Base-by-base conservation (phyloP, 768 basidiomycete genomes). In the Chalciporus pseudorubinellus region DNA sequence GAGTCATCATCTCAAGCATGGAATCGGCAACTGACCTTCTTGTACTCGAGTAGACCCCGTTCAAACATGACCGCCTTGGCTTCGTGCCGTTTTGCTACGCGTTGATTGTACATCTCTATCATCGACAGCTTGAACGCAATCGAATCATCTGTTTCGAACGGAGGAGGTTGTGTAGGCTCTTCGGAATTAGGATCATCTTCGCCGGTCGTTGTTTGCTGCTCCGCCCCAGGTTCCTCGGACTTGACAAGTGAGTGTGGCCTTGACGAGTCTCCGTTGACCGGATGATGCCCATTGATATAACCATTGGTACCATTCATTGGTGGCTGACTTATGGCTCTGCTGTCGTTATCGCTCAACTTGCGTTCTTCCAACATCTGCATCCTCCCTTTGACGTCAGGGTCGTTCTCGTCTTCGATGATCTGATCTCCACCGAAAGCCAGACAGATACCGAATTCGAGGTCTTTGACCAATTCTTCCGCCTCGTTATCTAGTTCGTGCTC, bases 401-500 rank as follows among this genome's bases (percentile, higher is more conserved):
- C 92, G 55, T 85, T 82, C 55, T 85, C 85, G 58, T 91, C 92
- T 57, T 92, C 89, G 3, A 77, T 72, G 48, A 87, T 84, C 58
- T 86, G 75, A 61, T 91, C 90, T 2, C 95, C 97, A 1, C 89
- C 94, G 64, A 83, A 95, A 28, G 84, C 80, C 19, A 81, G 75
- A 53, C 92, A 92, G n/a, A 94, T 72, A 2, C 92, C 95, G 60
- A 98, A 98, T 65, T 98, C 95, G 56, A 99, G 76, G 65, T 98
- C 93, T 70, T 98, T 98, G 57, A 98, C 87, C 2, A 92, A 71
- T 61, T 95, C 87, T 66, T 99, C 95, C 0, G 95, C 95, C 46
- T 99, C 95, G 66, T 99, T 97, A 64, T 98, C 95, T 5, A 92
- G 73, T 69, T 99, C 95, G 60, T 95, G 94, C 65, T 99, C 95